A percentile compares a stretch with the other conserved stretches of the same genome.
Conservation (phyloP, 768 basidiomycete genomes). For the Phaeolepiota aurea region DNA sequence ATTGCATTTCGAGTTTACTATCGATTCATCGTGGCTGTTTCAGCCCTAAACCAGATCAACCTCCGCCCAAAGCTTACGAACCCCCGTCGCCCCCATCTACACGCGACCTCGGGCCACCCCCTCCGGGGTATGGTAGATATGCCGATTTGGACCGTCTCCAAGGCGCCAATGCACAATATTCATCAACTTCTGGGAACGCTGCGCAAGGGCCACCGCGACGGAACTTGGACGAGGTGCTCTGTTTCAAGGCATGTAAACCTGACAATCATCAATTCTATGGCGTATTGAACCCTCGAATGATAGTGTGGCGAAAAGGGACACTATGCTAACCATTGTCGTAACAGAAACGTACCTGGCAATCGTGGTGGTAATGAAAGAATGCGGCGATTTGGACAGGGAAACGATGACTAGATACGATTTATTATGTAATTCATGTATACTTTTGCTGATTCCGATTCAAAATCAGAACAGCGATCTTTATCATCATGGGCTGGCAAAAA, state of each 20-base stretch:
- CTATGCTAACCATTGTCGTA: constrained; percentile 90
- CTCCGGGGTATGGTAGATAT: constrained; percentile 84
- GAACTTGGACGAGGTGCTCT: constrained; percentile 77
- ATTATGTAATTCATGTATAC: background rate
- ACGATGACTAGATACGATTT: constrained; percentile 6
- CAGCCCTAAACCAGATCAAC: constrained; percentile 74
- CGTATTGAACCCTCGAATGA: constrained; percentile 3
- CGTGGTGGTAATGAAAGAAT: constrained; percentile 70
- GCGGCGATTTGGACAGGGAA: constrained; percentile 31
- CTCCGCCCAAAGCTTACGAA: constrained; percentile 66
- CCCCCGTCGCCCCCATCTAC: constrained; percentile 68
- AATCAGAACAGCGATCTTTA: no score
- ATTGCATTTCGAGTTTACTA: constrained; percentile 1
- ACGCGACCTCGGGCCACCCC: constrained; percentile 82
- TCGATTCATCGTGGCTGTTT: constrained; percentile 7
- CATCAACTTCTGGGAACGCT: constrained; percentile 10
- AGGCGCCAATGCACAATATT: constrained; percentile 22
- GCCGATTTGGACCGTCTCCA: constrained; percentile 61
- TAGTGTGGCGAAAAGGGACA: constrained; percentile 92
- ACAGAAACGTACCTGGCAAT: constrained; percentile 86
- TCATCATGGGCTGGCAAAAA: constrained; percentile 88
- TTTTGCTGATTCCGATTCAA: no score
- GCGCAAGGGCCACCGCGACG: constrained; percentile 39
- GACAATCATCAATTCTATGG: constrained; percentile 1
- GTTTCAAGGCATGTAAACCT: constrained; percentile 62